Conservation (phyloP, 768 basidiomycete species). For the Flagelloscypha sp. region DNA sequence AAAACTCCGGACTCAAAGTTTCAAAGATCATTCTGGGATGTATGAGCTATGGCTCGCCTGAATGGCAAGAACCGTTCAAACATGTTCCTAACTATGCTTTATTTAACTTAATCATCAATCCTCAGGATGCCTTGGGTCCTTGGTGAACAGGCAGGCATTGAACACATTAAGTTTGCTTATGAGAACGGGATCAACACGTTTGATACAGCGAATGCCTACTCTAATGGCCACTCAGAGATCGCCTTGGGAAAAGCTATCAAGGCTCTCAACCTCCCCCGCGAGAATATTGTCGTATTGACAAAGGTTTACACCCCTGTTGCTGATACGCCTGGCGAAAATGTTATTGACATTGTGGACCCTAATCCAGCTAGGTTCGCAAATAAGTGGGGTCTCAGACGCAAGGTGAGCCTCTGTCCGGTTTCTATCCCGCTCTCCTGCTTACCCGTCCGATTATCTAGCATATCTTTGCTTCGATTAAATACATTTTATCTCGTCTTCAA, state of each 20-base stretch:
- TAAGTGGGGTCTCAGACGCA: constrained; percentile 34
- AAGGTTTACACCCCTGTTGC: constrained; percentile 23
- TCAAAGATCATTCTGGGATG: constrained; percentile 59
- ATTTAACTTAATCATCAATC: constrained; percentile 18
- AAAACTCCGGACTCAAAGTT: constrained; percentile 51
- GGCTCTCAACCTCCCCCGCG: constrained; percentile 33
- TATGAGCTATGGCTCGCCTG: constrained; percentile 48
- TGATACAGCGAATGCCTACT: constrained; percentile 45
- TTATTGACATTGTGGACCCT: constrained; percentile 10
- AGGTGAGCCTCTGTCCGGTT: constrained; percentile 15
- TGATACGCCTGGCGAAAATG: background rate
- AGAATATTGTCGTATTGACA: constrained; percentile 45
- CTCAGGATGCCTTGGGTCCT: constrained; percentile 32
- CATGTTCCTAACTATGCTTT: constrained; percentile 19
- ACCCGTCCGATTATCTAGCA: constrained; percentile 34
- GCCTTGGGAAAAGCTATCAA: constrained; percentile 42
- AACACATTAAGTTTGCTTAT: constrained; percentile 34
- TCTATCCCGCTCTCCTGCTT: background rate
- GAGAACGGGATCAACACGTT: constrained; percentile 58
- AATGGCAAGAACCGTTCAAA: constrained; percentile 46
- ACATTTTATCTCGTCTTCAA: constrained; percentile 56
- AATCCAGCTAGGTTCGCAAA: constrained; percentile 39
- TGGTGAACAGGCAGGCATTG: constrained; percentile 24
- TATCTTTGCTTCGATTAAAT: constrained; percentile 63
- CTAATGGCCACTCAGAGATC: constrained; percentile 33